These are phyloP conservation scores for Phytophthora palmivora DNA, from an alignment of 352 stramenopile genomes.

Conservation along the genomic window DNA sequence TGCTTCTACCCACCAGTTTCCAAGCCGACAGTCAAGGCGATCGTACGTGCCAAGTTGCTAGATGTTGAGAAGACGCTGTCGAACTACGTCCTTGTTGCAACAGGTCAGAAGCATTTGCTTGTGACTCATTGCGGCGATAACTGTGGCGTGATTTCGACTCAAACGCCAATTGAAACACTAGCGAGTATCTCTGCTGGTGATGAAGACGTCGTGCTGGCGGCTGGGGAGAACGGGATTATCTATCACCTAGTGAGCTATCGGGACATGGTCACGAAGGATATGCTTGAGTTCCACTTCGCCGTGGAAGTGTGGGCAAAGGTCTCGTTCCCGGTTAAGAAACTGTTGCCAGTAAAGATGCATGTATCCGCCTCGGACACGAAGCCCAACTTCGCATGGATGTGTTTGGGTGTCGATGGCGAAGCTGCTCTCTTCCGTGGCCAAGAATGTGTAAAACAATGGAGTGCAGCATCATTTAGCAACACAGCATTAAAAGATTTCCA, in stretches of 20 bases:
- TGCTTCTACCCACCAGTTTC: slow-evolving; percentile 43
- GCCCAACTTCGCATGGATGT: slow-evolving; percentile 40
- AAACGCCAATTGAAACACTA: slow-evolving; percentile 42
- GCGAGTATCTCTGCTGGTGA: slow-evolving; percentile 25
- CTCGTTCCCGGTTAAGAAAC: slow-evolving; percentile 49
- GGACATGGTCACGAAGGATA: slow-evolving; percentile 31
- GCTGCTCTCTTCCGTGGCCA: slow-evolving; percentile 47
- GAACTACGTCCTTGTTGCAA: slow-evolving; percentile 56
- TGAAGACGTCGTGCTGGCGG: slow-evolving; percentile 49
- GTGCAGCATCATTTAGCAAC: slow-evolving; percentile 14
- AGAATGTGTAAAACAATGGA: slow-evolving; percentile 40
- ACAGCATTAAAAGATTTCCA: slow-evolving; percentile 20
- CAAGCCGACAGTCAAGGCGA: slow-evolving; percentile 43
- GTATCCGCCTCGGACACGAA: slow-evolving; percentile 9
- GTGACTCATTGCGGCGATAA: slow-evolving; percentile 49
- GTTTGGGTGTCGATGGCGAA: slow-evolving; percentile 46
- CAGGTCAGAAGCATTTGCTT: slow-evolving; percentile 52
- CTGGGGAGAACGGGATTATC: slow-evolving; percentile 58
- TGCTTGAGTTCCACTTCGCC: slow-evolving; percentile 37
- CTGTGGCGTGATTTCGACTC: slow-evolving; percentile 37
- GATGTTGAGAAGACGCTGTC: slow-evolving; percentile 64
- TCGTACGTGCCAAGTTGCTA: slow-evolving; percentile 41
- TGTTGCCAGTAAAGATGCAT: slow-evolving; percentile 33
- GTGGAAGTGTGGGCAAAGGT: slow-evolving; percentile 48
- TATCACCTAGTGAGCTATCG: slow-evolving; percentile 47